Conservation (phyloP, 345 rosid species). For the Salix udensis region DNA sequence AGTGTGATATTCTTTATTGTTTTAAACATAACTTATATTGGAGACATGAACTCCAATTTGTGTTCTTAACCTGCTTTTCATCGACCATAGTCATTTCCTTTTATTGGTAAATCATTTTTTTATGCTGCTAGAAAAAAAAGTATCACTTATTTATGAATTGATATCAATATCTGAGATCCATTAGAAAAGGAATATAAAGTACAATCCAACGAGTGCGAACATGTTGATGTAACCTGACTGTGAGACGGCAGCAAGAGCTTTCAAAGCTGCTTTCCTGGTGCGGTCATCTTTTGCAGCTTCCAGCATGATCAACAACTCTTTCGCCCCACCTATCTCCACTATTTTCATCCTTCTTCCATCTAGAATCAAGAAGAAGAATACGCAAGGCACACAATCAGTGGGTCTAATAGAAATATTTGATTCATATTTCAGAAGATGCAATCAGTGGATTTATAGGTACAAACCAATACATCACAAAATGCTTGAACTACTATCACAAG, state of each 20-base stretch:
- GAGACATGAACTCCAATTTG: neutral
- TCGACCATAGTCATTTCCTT: neutral
- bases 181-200: neutral
- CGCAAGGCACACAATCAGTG: neutral
- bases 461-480: no score
- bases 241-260: slow-evolving; percentile 71
- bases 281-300: slow-evolving; percentile 69
- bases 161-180: neutral
- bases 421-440: neutral
- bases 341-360: slow-evolving; percentile 89
- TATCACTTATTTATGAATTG: neutral
- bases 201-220: neutral
- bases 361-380: slow-evolving; percentile 19
- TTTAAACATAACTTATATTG: neutral
- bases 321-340: slow-evolving; percentile 83
- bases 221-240: slow-evolving; percentile 41
- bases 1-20: neutral
- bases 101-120: neutral
- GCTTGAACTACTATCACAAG: neutral
- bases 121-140: neutral
- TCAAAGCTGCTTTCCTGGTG: slow-evolving; percentile 75
- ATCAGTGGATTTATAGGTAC: neutral
- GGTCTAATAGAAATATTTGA: no score
- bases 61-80: neutral
- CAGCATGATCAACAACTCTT: slow-evolving; percentile 75